A percentile compares a stretch with the other conserved stretches of the same genome.
These are phyloP conservation scores for Schrenkiella parvula DNA, from an alignment of 345 rosid species.

Conservation along the genomic window DNA sequence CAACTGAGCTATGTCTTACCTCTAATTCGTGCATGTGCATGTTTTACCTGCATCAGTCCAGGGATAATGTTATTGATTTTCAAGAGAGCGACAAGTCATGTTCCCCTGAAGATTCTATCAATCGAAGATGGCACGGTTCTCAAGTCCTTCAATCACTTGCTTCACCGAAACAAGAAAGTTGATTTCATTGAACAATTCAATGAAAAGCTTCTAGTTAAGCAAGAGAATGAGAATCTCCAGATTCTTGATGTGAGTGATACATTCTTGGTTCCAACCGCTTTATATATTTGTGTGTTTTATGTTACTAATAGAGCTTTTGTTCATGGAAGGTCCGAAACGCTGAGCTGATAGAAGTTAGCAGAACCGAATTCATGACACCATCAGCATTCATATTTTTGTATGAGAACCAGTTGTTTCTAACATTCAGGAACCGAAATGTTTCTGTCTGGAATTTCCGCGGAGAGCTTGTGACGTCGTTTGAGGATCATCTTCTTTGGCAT, in stretches of 20 bases:
- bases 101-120: slow-evolving; percentile 78
- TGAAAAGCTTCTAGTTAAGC: slow-evolving; percentile 94
- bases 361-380: slow-evolving; percentile 79
- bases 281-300: background rate
- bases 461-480: slow-evolving; percentile 92
- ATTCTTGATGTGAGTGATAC: slow-evolving; percentile 73
- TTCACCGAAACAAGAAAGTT: slow-evolving; percentile 88
- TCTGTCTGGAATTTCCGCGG: slow-evolving; percentile 88
- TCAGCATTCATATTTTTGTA: slow-evolving; percentile 87
- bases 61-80: slow-evolving; percentile 89
- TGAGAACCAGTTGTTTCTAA: slow-evolving; percentile 89
- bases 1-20: background rate
- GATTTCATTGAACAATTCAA: slow-evolving; percentile 90
- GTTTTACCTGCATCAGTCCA: slow-evolving; percentile 50
- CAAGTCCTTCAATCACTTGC: slow-evolving; percentile 74
- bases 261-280: background rate
- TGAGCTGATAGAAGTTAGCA: slow-evolving; percentile 69
- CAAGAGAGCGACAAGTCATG: slow-evolving; percentile 65
- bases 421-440: slow-evolving; percentile 69
- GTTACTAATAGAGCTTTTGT: slow-evolving; percentile 9
- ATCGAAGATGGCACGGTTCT: slow-evolving; percentile 94
- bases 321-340: slow-evolving; percentile 70
- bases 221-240: slow-evolving; percentile 90
- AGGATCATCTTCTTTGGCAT: slow-evolving; percentile 79
- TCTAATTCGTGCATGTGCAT: background rate